Evolutionary conservation across 306 rosid species (phyloP), one percentile per base, ranked within the genome.

Genomic region (Geum urbanum): DNA sequence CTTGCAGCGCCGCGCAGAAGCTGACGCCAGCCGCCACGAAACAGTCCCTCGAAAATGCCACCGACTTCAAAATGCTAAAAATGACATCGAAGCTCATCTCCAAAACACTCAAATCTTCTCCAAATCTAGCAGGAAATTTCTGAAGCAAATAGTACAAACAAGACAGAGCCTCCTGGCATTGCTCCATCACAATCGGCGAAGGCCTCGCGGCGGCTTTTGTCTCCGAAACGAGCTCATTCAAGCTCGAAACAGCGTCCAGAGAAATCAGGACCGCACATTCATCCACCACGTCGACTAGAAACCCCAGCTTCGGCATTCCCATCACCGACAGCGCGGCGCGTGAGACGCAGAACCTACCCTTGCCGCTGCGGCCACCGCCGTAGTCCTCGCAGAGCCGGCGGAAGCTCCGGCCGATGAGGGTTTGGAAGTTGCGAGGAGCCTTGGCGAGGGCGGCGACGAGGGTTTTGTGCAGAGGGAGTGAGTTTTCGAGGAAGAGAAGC

Each of bases 21-120:
- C 89, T 87, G 66, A 94, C 99, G 20, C 97, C 99, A 13, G 97
- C 96, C 6, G 99, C 97, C 78, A 94, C 99, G 35, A 58, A 88
- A 70, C 96, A 91, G 70, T 91, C 99, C 85, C 99, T 81, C 0
- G 99, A 81, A 73, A 91, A 94, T 0, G 87, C 87, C 15, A 20
- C 7, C 7, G 97, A 91, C 71, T 84, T 84, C 81, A 89, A 65
- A 71, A 94, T 69, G 63, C 88, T 80, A 74, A 87, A 76, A 76
- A 91, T 79, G 18, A 82, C 86, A 44, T 61, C 67, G 56, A 88
- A 69, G 75, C 85, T 72, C 69, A 78, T 81, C 59, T 79, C 86
- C 85, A 89, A 45, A 14, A 88, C 86, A 74, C 67, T 68, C 1
- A 57, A 77, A 63, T 69, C 85, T 9, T 72, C 71, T 24, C 69